phyloP scores from a whole-genome alignment of 2,329 filamentous ascomycete species.

The Fusarium algeriense region DNA sequence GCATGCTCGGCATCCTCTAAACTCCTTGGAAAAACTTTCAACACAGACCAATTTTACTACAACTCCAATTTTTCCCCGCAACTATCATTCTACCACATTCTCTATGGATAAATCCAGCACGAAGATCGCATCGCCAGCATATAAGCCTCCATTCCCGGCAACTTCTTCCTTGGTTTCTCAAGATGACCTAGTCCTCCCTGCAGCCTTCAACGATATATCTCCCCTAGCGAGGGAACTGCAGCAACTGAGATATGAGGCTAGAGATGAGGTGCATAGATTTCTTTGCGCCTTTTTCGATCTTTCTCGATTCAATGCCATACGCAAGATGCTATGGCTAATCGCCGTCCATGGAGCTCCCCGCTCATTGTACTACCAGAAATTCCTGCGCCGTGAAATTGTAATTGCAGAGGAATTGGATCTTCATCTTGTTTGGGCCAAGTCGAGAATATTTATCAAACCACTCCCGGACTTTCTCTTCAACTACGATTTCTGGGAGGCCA shows the following conservation, averaged over 20 bases:
- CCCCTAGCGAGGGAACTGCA: not conserved
- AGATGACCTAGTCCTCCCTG: not conserved
- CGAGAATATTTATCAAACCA: not conserved
- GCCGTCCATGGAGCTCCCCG: constrained; percentile 3
- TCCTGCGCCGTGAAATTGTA: not conserved
- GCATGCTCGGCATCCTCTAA: not conserved
- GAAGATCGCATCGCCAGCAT: not conserved
- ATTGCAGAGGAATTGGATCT: constrained; percentile 3
- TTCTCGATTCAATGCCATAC: constrained; percentile 5
- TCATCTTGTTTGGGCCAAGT: constrained; percentile 8
- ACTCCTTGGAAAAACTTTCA: not conserved
- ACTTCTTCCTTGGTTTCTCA: not conserved
- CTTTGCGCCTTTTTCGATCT: not conserved
- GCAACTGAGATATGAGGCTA: not conserved
- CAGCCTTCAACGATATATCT: constrained; percentile 5
- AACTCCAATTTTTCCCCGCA: not conserved
- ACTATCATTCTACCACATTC: not conserved
- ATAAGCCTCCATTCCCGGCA: not conserved
- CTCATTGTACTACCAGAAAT: constrained; percentile 1
- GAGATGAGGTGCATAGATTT: constrained; percentile 3
- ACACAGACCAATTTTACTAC: no score
- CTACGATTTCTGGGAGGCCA: constrained; percentile 7
- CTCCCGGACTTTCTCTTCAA: not conserved
- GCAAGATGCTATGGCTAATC: not conserved
- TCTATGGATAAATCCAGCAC: not conserved